These are phyloP conservation scores for Penicillium sp. DNA, from an alignment of 2,329 filamentous ascomycete genomes.

Conservation along the genomic window DNA sequence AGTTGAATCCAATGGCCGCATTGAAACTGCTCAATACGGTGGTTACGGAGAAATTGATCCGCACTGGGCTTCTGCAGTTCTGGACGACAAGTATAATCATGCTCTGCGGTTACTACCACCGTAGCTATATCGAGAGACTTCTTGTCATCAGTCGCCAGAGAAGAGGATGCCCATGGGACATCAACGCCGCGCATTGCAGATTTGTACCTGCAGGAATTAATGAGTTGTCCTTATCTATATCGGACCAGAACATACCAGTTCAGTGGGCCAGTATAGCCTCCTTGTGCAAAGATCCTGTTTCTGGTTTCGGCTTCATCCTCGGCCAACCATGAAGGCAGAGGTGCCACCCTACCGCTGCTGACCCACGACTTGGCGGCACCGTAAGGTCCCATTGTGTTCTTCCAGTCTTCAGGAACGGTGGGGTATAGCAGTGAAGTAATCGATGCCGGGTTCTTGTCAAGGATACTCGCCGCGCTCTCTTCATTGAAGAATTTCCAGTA, in stretches of 20 bases:
- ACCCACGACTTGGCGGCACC: slow-evolving; percentile 8
- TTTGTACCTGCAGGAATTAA: slow-evolving; percentile 14
- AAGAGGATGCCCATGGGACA: not conserved
- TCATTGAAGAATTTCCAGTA: slow-evolving; percentile 10
- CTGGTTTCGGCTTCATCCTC: slow-evolving; percentile 5
- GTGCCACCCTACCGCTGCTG: not conserved
- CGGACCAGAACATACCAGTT: slow-evolving; percentile 4
- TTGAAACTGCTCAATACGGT: not conserved
- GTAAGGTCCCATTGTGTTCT: not conserved
- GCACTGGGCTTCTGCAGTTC: not conserved
- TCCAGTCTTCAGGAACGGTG: not conserved
- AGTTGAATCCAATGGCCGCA: slow-evolving; percentile 11
- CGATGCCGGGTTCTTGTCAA: not conserved
- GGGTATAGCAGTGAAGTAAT: slow-evolving; percentile 3
- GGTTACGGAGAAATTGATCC: not conserved
- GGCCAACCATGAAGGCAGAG: slow-evolving; percentile 7
- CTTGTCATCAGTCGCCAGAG: slow-evolving; percentile 4
- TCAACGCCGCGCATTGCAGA: slow-evolving; percentile 6
- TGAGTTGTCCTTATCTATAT: no score
- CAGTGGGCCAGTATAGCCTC: slow-evolving; percentile 10
- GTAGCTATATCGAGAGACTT: slow-evolving; percentile 8
- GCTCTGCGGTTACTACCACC: not conserved
- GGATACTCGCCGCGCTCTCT: not conserved
- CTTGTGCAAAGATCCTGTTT: slow-evolving; percentile 2
- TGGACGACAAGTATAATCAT: slow-evolving; percentile 6